Conservation (phyloP, 1,139 yeast species). For the Diutina pseudorugosa region DNA sequence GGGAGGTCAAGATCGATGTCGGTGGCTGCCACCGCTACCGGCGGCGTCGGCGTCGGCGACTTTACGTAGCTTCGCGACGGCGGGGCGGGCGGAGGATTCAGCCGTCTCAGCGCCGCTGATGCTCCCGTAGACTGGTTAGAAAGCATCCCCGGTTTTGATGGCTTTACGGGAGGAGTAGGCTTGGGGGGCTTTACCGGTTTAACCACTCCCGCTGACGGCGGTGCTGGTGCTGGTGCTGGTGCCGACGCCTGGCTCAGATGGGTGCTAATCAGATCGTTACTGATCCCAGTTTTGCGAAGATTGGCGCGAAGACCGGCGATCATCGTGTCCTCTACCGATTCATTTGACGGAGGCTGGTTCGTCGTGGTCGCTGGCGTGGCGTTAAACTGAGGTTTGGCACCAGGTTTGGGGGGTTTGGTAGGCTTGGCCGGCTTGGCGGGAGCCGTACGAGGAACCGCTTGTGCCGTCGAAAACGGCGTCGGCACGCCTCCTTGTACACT, state of each 20-base stretch:
- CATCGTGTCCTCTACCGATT: neutral
- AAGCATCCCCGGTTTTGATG: neutral
- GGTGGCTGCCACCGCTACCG: neutral
- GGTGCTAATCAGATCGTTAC: neutral
- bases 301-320: conserved; percentile 1
- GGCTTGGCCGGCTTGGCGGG: neutral
- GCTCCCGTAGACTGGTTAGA: neutral
- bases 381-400: neutral
- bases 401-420: neutral
- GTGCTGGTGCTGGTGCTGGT: too few species aligned
- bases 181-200: too few species aligned
- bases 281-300: neutral
- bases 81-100: neutral
- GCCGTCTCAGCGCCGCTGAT: neutral
- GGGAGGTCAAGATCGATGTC: neutral
- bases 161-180: neutral
- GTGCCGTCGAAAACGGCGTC: neutral
- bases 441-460: neutral
- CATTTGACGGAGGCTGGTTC: neutral
- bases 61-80: neutral
- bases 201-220: neutral
- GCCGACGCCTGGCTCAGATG: neutral
- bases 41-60: neutral
- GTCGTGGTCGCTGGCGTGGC: neutral
- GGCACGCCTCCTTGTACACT: neutral